Base-by-base conservation (phyloP, 2,329 filamentous ascomycete genomes). In the Diaporthe australafricana region DNA sequence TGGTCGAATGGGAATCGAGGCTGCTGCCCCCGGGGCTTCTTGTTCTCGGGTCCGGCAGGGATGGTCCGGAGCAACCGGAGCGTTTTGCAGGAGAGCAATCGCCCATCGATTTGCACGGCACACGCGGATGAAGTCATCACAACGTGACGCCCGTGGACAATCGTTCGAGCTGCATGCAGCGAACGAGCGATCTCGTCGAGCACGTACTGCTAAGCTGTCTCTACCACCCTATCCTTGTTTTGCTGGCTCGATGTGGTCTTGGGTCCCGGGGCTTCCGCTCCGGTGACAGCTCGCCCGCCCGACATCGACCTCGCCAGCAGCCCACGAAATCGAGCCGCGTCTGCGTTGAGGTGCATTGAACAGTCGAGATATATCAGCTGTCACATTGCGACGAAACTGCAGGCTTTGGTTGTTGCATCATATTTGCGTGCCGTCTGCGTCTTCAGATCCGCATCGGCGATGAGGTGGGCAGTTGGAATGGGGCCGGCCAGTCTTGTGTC, bases 101-200 rank as follows among this genome's bases (percentile, higher is more conserved):
- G n/a, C 45, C 14, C 60, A 20, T 38, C 60, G 20, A 50, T 16
- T 47, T 48, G 27, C 25, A 53, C 63, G 45, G 55, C 25, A 35
- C 30, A 35, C 42, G 45, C 52, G 42, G 60, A 67, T 72, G 67
- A 67, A 57, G 52, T 60, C 71, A 70, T 72, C 47, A 57, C 52
- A 70, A 62, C 67, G 68, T 72, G 67, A 72, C 60, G 30, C 30
- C 22, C 16, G n/a, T n/a, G 50, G 45, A 30, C 60, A 14, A 65
- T 50, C 60, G n/a, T 50, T 27, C 60, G 60, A 65, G 45, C 50
- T 40, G 35, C 45, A 27, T 50, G 30, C 60, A 63, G 40, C 1
- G 6, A 11, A 47, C 25, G 25, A 32, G 42, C 57, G n/a, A 27
- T 20, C 25, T 2, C 38, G 25, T 38, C 56, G 30, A n/a, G 25